Conservation (phyloP, 169 alveolate genomes). For the Cryptosporidium xiaoi region DNA sequence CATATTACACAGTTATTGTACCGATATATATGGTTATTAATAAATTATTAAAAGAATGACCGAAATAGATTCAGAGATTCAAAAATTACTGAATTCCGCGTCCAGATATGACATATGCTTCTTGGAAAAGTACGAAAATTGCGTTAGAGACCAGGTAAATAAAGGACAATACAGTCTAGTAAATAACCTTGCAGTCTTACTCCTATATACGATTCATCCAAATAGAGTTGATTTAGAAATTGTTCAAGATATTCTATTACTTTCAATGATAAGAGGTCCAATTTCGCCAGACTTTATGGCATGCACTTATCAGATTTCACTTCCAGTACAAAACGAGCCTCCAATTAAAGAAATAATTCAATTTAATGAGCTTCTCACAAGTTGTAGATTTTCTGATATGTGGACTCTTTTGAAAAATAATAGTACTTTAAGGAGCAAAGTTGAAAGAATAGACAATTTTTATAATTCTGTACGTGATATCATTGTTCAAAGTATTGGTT, state of each 20-base stretch:
- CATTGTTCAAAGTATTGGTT: slow-evolving; percentile 7
- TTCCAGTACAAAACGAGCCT: slow-evolving; percentile 38
- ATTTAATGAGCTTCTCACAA: slow-evolving; percentile 35
- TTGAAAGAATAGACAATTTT: slow-evolving; percentile 20
- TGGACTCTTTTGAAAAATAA: slow-evolving; percentile 37
- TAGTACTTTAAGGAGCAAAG: slow-evolving; percentile 12
- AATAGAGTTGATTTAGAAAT: slow-evolving; percentile 36
- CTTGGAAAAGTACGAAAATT: slow-evolving; percentile 34
- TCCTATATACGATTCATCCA: slow-evolving; percentile 39
- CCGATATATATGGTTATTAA: no score
- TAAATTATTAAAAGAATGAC: slow-evolving; percentile 29
- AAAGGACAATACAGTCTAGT: slow-evolving; percentile 50
- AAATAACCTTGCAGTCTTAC: slow-evolving; percentile 45
- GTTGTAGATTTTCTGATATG: slow-evolving; percentile 43
- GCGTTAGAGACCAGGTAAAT: slow-evolving; percentile 48
- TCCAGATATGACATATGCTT: slow-evolving; percentile 55
- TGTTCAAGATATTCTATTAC: slow-evolving; percentile 57
- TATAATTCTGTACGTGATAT: slow-evolving; percentile 46
- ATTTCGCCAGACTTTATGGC: slow-evolving; percentile 48
- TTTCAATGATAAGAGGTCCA: slow-evolving; percentile 62
- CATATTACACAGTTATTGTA: no score
- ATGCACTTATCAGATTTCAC: slow-evolving; percentile 61
- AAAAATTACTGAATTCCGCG: slow-evolving; percentile 21
- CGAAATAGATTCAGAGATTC: slow-evolving; percentile 21
- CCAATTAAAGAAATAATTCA: slow-evolving; percentile 21